phyloP scores from a whole-genome alignment of 2,329 filamentous ascomycete genomes.

The Colletotrichum australisinense region DNA sequence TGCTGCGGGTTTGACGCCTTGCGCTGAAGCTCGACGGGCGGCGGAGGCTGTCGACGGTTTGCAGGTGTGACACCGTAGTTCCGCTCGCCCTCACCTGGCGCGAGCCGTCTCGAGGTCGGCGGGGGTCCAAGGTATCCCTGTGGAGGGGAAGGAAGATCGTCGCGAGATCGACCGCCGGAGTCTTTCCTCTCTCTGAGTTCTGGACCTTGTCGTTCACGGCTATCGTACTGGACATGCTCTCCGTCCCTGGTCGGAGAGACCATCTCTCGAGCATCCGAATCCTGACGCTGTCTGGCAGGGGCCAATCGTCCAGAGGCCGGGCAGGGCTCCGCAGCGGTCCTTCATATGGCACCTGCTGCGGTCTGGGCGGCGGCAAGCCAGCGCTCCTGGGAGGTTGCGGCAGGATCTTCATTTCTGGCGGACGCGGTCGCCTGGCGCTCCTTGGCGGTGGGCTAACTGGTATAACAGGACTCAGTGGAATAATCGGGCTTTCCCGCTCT shows the following conservation, averaged over 20 bases:
- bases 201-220: background rate
- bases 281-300: slow-evolving; percentile 6
- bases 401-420: slow-evolving; percentile 21
- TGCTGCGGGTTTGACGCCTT: slow-evolving; percentile 28
- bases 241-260: background rate
- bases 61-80: slow-evolving; percentile 33
- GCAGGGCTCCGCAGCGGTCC: slow-evolving; percentile 18
- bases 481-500: background rate
- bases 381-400: background rate
- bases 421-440: slow-evolving; percentile 30
- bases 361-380: slow-evolving; percentile 12
- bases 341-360: slow-evolving; percentile 23
- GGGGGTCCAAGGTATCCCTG: slow-evolving; percentile 31
- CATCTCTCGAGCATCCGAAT: slow-evolving; percentile 5
- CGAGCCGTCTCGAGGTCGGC: slow-evolving; percentile 1
- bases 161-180: background rate
- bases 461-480: background rate
- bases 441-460: slow-evolving; percentile 30
- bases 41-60: slow-evolving; percentile 33
- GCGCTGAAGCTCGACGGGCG: slow-evolving; percentile 25
- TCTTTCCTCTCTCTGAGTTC: background rate
- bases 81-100: slow-evolving; percentile 32
- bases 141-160: background rate
- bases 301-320: slow-evolving; percentile 2
- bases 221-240: background rate